A percentile compares a stretch with the other conserved stretches of the same genome.
Conservation (phyloP, 2,329 filamentous ascomycete species). For the Hirsutella rhossiliensis region DNA sequence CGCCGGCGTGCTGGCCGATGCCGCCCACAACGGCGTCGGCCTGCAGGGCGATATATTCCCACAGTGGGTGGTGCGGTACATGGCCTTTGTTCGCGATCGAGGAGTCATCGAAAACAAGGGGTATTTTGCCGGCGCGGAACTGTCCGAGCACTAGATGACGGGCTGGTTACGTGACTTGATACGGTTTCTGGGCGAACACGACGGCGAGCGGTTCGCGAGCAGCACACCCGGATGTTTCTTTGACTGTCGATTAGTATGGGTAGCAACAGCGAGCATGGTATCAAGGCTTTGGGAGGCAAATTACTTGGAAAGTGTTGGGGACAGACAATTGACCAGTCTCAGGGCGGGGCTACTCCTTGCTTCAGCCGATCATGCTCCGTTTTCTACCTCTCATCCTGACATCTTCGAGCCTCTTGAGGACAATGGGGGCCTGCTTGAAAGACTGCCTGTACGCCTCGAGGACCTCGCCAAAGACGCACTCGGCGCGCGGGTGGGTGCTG, state of each 20-base stretch:
- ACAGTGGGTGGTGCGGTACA: slow-evolving; percentile 96
- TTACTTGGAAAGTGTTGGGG: not conserved
- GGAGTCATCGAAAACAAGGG: slow-evolving; percentile 98
- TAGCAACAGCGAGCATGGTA: slow-evolving; percentile 21
- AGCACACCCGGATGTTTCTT: not conserved
- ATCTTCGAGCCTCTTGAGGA: slow-evolving; percentile 76
- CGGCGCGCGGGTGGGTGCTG: slow-evolving; percentile 83
- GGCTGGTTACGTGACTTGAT: not conserved
- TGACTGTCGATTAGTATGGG: not conserved
- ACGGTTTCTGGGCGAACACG: not conserved
- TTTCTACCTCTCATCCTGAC: slow-evolving; percentile 90
- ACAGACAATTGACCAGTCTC: not conserved
- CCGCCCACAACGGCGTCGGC: slow-evolving; percentile 38
- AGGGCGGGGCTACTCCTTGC: not conserved
- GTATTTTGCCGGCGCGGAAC: slow-evolving; percentile 79
- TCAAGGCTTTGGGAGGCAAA: not conserved
- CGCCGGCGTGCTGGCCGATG: slow-evolving; percentile 60
- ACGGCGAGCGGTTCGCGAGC: not conserved
- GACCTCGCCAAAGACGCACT: slow-evolving; percentile 62
- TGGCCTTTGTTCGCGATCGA: slow-evolving; percentile 82
- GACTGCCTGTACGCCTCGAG: slow-evolving; percentile 60
- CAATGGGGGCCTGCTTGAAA: slow-evolving; percentile 63
- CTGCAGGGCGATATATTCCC: slow-evolving; percentile 70
- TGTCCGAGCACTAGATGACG: slow-evolving; percentile 19
- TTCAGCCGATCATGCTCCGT: slow-evolving; percentile 85